These are phyloP conservation scores for Goffeauzyma gilvescens DNA, from an alignment of 768 basidiomycete species.

Conservation along the genomic window DNA sequence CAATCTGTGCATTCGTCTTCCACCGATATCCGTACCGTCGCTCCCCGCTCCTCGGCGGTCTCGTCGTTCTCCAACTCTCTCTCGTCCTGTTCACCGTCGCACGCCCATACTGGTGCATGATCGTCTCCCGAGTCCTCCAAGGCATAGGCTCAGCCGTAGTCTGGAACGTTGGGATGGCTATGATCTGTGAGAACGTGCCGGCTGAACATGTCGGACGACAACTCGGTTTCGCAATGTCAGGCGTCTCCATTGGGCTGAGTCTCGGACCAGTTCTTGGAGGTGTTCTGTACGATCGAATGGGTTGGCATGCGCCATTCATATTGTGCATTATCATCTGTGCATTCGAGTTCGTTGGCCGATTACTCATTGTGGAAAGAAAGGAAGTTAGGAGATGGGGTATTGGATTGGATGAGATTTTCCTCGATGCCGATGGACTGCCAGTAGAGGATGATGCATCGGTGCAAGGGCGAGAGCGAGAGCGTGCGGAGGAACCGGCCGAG, in stretches of 20 bases:
- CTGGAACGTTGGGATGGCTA: slow-evolving; percentile 9
- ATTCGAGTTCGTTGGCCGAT: slow-evolving; percentile 18
- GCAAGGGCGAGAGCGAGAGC: neutral
- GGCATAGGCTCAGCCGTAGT: slow-evolving; percentile 17
- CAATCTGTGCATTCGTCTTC: slow-evolving; percentile 18
- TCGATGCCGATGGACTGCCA: neutral
- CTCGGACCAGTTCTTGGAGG: slow-evolving; percentile 23
- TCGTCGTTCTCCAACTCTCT: slow-evolving; percentile 14
- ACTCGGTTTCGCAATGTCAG: slow-evolving; percentile 23
- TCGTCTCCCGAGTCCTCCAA: slow-evolving; percentile 16
- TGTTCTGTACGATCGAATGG: slow-evolving; percentile 17
- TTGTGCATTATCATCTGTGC: slow-evolving; percentile 20
- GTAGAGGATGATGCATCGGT: neutral
- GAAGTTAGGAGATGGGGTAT: slow-evolving; percentile 6
- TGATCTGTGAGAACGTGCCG: slow-evolving; percentile 19
- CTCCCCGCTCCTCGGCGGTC: slow-evolving; percentile 14
- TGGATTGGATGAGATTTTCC: neutral
- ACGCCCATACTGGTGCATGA: slow-evolving; percentile 21
- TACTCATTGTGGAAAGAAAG: slow-evolving; percentile 22
- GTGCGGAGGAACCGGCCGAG: no score
- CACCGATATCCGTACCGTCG: slow-evolving; percentile 16
- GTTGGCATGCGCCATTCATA: slow-evolving; percentile 26
- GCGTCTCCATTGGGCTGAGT: slow-evolving; percentile 18
- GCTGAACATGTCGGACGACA: slow-evolving; percentile 21
- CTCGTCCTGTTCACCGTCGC: slow-evolving; percentile 20